These are phyloP conservation scores for Plasmodium sp. DNA, from an alignment of 169 alveolate genomes.

Conservation along the genomic window DNA sequence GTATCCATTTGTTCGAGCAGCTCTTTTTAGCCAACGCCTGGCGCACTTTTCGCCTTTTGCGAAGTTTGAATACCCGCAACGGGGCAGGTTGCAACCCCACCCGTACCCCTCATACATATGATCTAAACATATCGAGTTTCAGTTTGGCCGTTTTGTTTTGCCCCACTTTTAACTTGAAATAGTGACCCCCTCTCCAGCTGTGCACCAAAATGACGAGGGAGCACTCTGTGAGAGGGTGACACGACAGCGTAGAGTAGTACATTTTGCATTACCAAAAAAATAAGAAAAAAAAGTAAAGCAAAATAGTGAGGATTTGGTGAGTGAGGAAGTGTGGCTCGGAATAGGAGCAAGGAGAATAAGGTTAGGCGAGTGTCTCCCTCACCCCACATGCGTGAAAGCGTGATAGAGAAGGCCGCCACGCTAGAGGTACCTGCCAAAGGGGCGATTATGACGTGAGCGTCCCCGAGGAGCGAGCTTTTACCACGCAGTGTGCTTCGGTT, in stretches of 20 bases:
- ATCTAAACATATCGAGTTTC: not conserved
- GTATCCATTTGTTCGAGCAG: not conserved
- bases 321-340: not conserved
- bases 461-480: not conserved
- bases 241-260: not conserved
- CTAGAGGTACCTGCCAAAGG: not conserved
- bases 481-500: not conserved
- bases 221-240: not conserved
- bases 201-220: not conserved
- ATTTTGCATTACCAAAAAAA: not conserved
- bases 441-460: not conserved
- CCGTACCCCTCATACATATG: not conserved
- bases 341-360: not conserved
- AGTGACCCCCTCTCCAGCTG: not conserved
- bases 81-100: not conserved
- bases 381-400: not conserved
- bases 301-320: not conserved
- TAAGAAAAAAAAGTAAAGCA: not conserved
- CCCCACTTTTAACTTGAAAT: not conserved
- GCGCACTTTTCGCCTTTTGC: not conserved
- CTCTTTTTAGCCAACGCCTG: not conserved
- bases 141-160: not conserved
- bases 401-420: not conserved
- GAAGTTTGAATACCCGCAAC: not conserved
- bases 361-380: not conserved